Conservation (phyloP, 176 grass and related monocot genomes). For the Juncus inflexus region DNA sequence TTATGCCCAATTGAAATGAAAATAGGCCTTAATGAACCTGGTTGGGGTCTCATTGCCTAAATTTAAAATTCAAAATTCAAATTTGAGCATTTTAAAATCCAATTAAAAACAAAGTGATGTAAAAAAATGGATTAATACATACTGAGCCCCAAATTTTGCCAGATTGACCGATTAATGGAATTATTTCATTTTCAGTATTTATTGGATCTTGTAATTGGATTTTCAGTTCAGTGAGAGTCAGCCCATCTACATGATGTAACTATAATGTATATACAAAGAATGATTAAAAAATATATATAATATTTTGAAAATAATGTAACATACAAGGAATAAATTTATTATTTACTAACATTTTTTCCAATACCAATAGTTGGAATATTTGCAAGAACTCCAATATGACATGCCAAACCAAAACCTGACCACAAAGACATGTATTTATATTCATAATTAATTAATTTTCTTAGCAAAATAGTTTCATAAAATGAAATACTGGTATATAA, state of each 20-base stretch:
- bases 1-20: slow-evolving; percentile 78
- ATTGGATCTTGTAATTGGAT: slow-evolving; percentile 45
- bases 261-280: slow-evolving; percentile 22
- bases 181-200: slow-evolving; percentile 44
- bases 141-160: slow-evolving; percentile 69
- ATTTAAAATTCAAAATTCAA: slow-evolving; percentile 7
- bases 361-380: slow-evolving; percentile 67
- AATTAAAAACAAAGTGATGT: neutral
- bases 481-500: slow-evolving; percentile 1
- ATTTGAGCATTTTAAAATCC: neutral
- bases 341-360: slow-evolving; percentile 84
- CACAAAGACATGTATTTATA: slow-evolving; percentile 11
- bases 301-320: too few species aligned
- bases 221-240: slow-evolving; percentile 61
- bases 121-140: slow-evolving; percentile 21
- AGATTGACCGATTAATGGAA: slow-evolving; percentile 61
- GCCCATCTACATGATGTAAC: slow-evolving; percentile 92
- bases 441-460: slow-evolving; percentile 1
- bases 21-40: slow-evolving; percentile 60
- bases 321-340: slow-evolving; percentile 11
- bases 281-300: slow-evolving; percentile 15
- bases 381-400: slow-evolving; percentile 80
- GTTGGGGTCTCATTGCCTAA: slow-evolving; percentile 52
- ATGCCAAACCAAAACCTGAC: slow-evolving; percentile 98
- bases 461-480: slow-evolving; percentile 13